A percentile compares a stretch with the other conserved stretches of the same genome.
Evolutionary conservation across 176 grass and related monocot species (phyloP).

Genomic region (Avena eriantha): DNA sequence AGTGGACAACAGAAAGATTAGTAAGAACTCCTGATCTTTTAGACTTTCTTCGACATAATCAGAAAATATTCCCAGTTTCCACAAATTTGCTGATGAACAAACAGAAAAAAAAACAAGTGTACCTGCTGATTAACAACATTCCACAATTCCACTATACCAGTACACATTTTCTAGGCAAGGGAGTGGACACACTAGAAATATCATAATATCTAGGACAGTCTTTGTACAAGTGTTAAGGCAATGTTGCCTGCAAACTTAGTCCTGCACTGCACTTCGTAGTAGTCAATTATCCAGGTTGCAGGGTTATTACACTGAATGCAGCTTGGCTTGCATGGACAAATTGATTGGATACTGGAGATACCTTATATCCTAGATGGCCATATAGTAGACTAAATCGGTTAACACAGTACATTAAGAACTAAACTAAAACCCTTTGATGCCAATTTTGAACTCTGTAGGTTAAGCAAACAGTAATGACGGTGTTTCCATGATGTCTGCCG

Average conservation of each 20-base stretch:
- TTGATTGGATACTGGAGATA: neutral
- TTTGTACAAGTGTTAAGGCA: neutral
- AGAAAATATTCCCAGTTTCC: neutral
- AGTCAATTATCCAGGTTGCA: neutral
- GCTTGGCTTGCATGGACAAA: neutral
- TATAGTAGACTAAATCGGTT: neutral
- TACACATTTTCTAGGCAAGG: neutral
- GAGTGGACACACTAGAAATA: neutral
- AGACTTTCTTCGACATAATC: neutral
- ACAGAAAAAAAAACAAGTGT: neutral
- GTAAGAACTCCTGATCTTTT: conserved; percentile 8
- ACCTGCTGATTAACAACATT: neutral
- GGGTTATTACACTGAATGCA: neutral
- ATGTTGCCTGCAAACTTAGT: neutral
- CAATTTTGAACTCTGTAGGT: neutral
- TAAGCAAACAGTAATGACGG: neutral
- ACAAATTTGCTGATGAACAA: neutral
- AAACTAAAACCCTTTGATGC: neutral
- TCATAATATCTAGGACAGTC: neutral
- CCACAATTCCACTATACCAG: neutral
- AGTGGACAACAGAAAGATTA: neutral
- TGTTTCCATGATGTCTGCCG: neutral
- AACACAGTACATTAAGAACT: neutral
- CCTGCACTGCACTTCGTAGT: neutral
- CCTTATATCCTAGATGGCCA: neutral